These are phyloP conservation scores for Haplosporangium gracile DNA, from an alignment of 192 early-diverging fungal species.

Conservation along the genomic window DNA sequence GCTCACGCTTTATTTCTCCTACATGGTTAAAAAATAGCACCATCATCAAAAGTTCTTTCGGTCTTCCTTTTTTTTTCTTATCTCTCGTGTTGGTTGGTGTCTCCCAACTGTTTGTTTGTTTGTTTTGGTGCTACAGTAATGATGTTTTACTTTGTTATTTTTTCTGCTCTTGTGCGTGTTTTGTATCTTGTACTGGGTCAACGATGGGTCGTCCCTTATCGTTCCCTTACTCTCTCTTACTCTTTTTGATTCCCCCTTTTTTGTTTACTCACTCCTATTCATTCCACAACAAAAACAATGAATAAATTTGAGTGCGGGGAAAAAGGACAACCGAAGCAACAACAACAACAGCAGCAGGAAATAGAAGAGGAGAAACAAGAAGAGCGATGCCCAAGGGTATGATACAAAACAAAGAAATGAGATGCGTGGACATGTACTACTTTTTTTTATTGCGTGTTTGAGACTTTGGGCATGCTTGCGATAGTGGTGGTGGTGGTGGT, in stretches of 20 bases:
- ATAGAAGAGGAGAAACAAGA: not conserved
- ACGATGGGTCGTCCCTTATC: not conserved
- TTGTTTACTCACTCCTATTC: not conserved
- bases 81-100: slow-evolving; percentile 3
- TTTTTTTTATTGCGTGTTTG: not conserved
- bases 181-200: not conserved
- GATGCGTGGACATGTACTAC: not conserved
- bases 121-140: not conserved
- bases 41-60: not conserved
- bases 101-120: not conserved
- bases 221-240: not conserved
- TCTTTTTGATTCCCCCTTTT: not conserved
- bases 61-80: not conserved
- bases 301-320: not conserved
- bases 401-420: not conserved
- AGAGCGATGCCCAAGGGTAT: not conserved
- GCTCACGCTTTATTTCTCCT: not conserved
- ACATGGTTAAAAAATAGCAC: not conserved
- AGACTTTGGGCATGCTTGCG: not conserved
- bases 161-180: not conserved
- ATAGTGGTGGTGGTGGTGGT: not conserved
- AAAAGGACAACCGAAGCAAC: not conserved
- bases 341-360: not conserved
- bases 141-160: not conserved
- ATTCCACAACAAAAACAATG: not conserved